Evolutionary conservation across 345 rosid species (phyloP), one percentile per base, ranked within the genome.

Genomic region (Pistacia vera): DNA sequence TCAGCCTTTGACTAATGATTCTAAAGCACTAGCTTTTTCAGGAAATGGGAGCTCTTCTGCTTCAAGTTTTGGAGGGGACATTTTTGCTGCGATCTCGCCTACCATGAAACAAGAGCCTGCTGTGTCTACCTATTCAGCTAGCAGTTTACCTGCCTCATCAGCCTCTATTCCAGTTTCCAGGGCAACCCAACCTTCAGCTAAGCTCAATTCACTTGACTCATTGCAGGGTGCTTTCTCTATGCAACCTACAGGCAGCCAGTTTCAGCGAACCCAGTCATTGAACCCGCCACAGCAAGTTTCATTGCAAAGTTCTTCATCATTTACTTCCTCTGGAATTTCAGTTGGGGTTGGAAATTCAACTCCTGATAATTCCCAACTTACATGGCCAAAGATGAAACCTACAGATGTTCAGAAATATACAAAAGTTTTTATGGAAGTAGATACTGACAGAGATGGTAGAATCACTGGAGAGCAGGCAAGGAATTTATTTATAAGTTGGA

Each of bases 401-500:
- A 79, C 95, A 38, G 99, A 93, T 83, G 86, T 93, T 84, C 97
- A 95, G 82, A 95, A 95, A 74, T 95, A 95, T 80, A 71, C 85
- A 5, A 95, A 92, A 84, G 99, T 95, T 49, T 95, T 95, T 83
- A 81, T 88, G 90, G 95, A 92, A 88, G 98, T 95, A 64, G 99
- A 95, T 80, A 88, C 83, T 18, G 99, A 95, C 78, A 88, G 92
- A 80, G 99, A 95, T 91, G 99, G 99, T 69, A 93, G 86, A 85
- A 92, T 95, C 70, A 92, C 89, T 41, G 99, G 99, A 58, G 98
- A 92, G 85, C 90, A 95, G 88, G 98, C 99, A 56, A 88, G 91
- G 78, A 90, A 93, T 85, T 84, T 95, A 65, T 95, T 95, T 81
- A 85, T 93, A 84, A 95, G 99, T 84, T 93, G 99, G 99, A 90